These are phyloP conservation scores for Leucosporidium creatinivorum DNA, from an alignment of 768 basidiomycete species.

Conservation along the genomic window DNA sequence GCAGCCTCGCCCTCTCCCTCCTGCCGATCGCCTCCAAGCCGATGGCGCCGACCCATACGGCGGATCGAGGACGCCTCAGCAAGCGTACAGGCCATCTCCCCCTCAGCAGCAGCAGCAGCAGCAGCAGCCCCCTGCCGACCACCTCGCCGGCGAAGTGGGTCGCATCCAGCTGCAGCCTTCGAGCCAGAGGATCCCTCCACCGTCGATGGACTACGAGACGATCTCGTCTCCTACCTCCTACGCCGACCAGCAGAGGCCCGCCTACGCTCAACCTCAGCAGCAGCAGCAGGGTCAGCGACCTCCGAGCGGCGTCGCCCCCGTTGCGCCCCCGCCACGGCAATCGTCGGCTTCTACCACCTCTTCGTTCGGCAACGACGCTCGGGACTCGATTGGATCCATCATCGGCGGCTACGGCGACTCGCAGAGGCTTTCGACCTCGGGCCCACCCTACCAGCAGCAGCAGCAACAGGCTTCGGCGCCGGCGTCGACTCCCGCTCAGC, in stretches of 20 bases:
- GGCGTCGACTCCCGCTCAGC: background rate
- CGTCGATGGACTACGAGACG: no score
- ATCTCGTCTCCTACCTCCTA: background rate
- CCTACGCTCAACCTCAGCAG: conserved; percentile 8
- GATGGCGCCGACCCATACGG: conserved; percentile 8
- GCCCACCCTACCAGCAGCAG: conserved; percentile 1
- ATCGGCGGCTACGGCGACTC: conserved; percentile 18
- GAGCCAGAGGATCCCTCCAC: no score
- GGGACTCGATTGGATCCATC: conserved; percentile 31
- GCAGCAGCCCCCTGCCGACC: conserved; percentile 5
- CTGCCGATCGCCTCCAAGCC: conserved; percentile 21
- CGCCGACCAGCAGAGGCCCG: background rate
- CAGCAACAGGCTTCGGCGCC: background rate
- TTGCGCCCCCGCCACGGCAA: conserved; percentile 25
- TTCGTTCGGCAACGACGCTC: conserved; percentile 18
- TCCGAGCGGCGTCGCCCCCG: background rate
- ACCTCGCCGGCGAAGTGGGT: conserved; percentile 26
- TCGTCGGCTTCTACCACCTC: conserved; percentile 26
- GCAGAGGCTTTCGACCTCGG: background rate
- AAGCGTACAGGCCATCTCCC: conserved; percentile 5
- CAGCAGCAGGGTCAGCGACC: background rate
- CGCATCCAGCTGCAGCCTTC: conserved; percentile 14
- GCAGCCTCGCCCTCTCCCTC: conserved; percentile 2
- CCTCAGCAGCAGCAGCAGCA: conserved; percentile 25
- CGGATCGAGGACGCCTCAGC: background rate